These are phyloP conservation scores for Setaria italica DNA, from an alignment of 202 grass and related monocot genomes.

Conservation along the genomic window DNA sequence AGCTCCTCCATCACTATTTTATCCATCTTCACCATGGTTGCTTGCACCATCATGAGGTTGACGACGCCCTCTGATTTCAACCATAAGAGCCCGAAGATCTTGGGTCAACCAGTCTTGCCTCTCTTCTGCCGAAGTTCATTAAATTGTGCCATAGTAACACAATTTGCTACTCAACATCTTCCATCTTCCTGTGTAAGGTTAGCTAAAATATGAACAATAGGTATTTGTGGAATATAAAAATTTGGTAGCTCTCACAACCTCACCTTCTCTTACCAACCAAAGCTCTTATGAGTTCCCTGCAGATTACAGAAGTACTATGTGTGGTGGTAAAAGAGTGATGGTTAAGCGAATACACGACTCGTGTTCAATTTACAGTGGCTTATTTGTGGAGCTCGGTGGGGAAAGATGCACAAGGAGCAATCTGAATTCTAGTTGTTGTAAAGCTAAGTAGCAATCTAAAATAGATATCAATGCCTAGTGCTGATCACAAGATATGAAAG, in stretches of 20 bases:
- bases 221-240: no score
- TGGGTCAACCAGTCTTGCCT: not conserved
- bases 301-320: not conserved
- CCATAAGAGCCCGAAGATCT: not conserved
- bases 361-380: not conserved
- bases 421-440: not conserved
- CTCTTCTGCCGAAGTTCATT: not conserved
- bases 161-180: not conserved
- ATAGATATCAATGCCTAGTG: not conserved
- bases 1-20: not conserved
- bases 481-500: not conserved
- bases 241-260: not conserved
- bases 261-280: conserved; percentile 14
- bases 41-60: not conserved
- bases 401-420: not conserved
- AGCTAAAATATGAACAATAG: no score
- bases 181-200: no score
- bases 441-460: not conserved
- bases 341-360: not conserved
- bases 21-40: not conserved
- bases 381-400: not conserved
- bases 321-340: conserved; percentile 10
- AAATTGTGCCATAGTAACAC: not conserved
- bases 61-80: not conserved
- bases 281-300: conserved; percentile 4